Conservation (phyloP, 1,139 yeast species). For the Hyphopichia burtonii region DNA sequence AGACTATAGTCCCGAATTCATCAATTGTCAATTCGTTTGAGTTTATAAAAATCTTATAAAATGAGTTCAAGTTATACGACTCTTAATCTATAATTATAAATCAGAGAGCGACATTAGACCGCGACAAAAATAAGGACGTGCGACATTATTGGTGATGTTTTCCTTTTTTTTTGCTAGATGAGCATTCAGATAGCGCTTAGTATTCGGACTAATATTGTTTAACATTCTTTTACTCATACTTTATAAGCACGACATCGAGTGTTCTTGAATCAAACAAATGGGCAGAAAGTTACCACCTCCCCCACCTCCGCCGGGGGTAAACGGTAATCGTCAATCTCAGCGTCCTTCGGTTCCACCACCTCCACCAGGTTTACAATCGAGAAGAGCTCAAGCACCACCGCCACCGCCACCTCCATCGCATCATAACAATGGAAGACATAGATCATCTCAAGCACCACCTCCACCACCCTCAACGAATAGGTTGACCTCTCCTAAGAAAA, state of each 20-base stretch:
- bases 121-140: not conserved
- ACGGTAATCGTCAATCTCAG: conserved; percentile 1
- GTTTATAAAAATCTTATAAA: no score
- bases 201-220: not conserved
- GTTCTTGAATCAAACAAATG: conserved; percentile 11
- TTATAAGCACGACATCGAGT: no score
- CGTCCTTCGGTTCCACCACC: conserved; percentile 14
- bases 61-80: no score
- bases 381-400: conserved; percentile 12
- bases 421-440: conserved; percentile 7
- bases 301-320: conserved; percentile 25
- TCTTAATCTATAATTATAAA: no score
- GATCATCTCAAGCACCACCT: conserved; percentile 13
- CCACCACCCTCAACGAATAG: conserved; percentile 17
- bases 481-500: not conserved
- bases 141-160: conserved; percentile 1
- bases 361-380: not conserved
- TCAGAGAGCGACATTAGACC: not conserved
- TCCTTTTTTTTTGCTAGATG: not conserved
- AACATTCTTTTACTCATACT: no score
- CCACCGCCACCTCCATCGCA: conserved; percentile 20
- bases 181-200: not conserved
- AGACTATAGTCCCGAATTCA: no score
- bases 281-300: conserved; percentile 31
- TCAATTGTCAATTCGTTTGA: no score